These are phyloP conservation scores for Rhodotorula sp. DNA, from an alignment of 1,284 basidiomycete species.

Conservation along the genomic window DNA sequence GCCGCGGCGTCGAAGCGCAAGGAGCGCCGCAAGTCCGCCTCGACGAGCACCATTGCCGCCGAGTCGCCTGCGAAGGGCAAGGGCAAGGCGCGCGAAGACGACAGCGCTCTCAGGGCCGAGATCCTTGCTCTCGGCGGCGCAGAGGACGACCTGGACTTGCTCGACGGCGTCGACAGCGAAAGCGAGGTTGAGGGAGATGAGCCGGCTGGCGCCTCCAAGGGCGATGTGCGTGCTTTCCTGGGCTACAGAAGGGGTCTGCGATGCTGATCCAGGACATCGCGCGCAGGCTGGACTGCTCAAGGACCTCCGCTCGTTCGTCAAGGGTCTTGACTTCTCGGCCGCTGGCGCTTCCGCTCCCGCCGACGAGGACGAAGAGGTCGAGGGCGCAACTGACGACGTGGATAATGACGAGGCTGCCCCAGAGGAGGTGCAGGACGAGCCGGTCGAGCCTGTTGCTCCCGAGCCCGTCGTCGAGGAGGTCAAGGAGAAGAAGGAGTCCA, in stretches of 20 bases:
- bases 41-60: background rate
- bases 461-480: background rate
- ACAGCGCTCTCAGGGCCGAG: conserved; percentile 48
- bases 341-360: conserved; percentile 25
- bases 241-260: conserved; percentile 23
- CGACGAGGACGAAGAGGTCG: conserved; percentile 35
- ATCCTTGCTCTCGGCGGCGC: conserved; percentile 60
- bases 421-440: conserved; percentile 41
- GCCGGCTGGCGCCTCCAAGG: conserved; percentile 45
- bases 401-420: conserved; percentile 12
- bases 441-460: conserved; percentile 11
- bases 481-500: conserved; percentile 30
- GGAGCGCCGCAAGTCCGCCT: background rate
- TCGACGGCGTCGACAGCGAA: conserved; percentile 54
- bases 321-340: conserved; percentile 51
- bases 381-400: conserved; percentile 1
- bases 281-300: conserved; percentile 54
- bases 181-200: conserved; percentile 49
- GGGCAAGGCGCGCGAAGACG: conserved; percentile 1
- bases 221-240: background rate
- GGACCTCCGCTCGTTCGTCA: conserved; percentile 56
- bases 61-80: background rate
- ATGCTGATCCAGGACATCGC: conserved; percentile 13
- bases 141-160: conserved; percentile 57
- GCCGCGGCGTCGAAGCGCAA: background rate